A percentile compares a stretch with the other conserved stretches of the same genome.
phyloP scores from a whole-genome alignment of 495 filamentous ascomycete species.

The Delitschia confertaspora region DNA sequence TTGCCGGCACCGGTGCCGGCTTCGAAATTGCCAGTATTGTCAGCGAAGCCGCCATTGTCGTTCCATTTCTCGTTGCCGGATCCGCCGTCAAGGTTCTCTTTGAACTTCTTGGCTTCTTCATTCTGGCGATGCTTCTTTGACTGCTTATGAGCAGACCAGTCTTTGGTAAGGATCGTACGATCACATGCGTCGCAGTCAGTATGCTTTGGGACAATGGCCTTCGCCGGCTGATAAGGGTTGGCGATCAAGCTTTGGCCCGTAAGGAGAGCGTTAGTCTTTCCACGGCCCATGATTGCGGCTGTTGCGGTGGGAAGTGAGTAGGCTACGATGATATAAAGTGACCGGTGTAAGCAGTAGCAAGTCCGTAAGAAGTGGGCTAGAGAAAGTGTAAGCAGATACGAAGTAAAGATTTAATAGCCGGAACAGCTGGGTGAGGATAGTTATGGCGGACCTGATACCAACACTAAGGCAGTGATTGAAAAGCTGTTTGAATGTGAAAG shows the following conservation, averaged over 20 bases:
- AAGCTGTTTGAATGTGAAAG: no score
- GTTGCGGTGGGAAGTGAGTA: not conserved
- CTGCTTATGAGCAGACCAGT: slow-evolving; percentile 20
- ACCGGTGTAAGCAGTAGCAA: no score
- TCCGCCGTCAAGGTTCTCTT: slow-evolving; percentile 5
- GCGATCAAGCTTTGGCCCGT: slow-evolving; percentile 6
- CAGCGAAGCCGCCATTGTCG: slow-evolving; percentile 58
- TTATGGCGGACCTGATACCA: no score
- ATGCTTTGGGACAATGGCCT: slow-evolving; percentile 4
- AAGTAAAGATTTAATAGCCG: no score
- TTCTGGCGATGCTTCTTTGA: slow-evolving; percentile 21
- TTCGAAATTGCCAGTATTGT: not conserved
- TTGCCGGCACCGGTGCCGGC: slow-evolving; percentile 3
- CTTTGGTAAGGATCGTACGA: slow-evolving; percentile 20
- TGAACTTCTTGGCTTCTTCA: slow-evolving; percentile 6
- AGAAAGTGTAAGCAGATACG: no score
- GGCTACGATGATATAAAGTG: no score
- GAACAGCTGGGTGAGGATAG: no score
- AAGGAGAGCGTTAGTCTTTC: not conserved
- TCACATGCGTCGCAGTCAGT: slow-evolving; percentile 21
- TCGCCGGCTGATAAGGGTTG: slow-evolving; percentile 14
- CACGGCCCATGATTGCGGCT: slow-evolving; percentile 7
- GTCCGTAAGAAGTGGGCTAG: no score
- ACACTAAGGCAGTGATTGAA: no score
- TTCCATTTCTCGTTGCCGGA: not conserved